Base-by-base conservation (phyloP, 2,329 filamentous ascomycete genomes). In the Aspergillus aculeatus region DNA sequence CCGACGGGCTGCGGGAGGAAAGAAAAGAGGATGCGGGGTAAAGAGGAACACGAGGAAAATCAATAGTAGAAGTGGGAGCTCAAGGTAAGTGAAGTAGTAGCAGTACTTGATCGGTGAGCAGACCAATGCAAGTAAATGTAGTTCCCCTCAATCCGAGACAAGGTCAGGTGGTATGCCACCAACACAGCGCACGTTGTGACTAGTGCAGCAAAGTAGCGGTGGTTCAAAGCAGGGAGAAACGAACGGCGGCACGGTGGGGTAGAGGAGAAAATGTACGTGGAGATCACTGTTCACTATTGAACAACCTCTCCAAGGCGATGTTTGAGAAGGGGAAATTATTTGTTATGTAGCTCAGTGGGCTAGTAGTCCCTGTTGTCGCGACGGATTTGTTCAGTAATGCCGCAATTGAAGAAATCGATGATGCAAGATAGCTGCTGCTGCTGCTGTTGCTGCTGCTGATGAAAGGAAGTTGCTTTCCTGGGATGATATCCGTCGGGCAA, bases 401-500 rank as follows among this genome's bases (percentile, higher is more conserved):
- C 64, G 66, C 66, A 65, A 68, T 68, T 47, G 57, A 53, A 47
- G 56, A 62, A 59, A 58, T 57, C 11, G 59, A 68, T 68, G 62
- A 61, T 67, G 66, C 64, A 64, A 48, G 31, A n/a, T 50, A 29
- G 26, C 11, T 29, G 21, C 14, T 7, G 49, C 14, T 41, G 51
- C n/a, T 29, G 26, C 11, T 29, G 21, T 6, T 7, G 49, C 14
- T 41, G 51, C n/a, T 29, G 32, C 35, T 47, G 50, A 21, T 32
- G 14, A 44, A 44, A 19, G 38, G 38, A 44, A 44, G 38, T 44
- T 19, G 38, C 38, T 44, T 29, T 44, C n/a, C 38, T 44, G 38
- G 38, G 16, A 44, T 19, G 38, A 44, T 44, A 44, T 44, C 38
- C 38, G 38, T 44, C 31, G 50, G 50, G 50, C 50, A 52, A 26